Evolutionary conservation across 1,139 yeast species (phyloP), one percentile per base, ranked within the genome.

Genomic region (Zygoascus sp.): DNA sequence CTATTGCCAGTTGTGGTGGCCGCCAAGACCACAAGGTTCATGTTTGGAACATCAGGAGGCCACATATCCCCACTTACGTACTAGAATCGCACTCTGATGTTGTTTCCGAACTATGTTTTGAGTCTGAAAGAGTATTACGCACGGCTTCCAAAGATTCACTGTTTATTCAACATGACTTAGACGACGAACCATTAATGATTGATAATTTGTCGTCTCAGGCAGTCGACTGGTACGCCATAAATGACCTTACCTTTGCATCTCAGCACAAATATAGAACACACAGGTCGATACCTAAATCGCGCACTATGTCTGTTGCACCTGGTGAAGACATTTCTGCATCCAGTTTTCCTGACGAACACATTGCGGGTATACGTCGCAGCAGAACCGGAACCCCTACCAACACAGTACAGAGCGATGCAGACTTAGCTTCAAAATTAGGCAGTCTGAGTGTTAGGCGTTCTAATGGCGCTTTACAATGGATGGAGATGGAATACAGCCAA

Each of bases 1-100:
- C 89, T 56, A 96, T 95, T 0, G 77, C 86, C 44, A 83, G 84
- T 62, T 85, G 83, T 50, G 69, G 86, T 56, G 83, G 83, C 49
- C 56, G 63, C 44, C 90, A 84, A 57, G 96, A 87, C 58, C 77
- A 87, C 9, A 75, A 81, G 16, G 75, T 88, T 5, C 80, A 84
- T 36, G 74, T 88, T 2, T 92, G 88, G 77, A 81, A 82, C 45
- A 70, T 90, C 42, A 74, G 76, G 39, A 70, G 97, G 51, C 86
- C 82, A 55, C 83, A 76, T 60, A 77, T 90, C 11, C 96, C 98
- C 0, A 74, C 76, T 45, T 80, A 83, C 58, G 74, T 81, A 3
- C 69, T 87, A 32, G 80, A 78, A 42, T 59, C 66, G 10, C 85
- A 80, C 56, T 50, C 70, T 0, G 73, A 72, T 16, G 72, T 72